Evolutionary conservation across 2,329 filamentous ascomycete genomes (phyloP), one percentile per base, ranked within the genome.

Genomic region (Juglanconis oblonga): DNA sequence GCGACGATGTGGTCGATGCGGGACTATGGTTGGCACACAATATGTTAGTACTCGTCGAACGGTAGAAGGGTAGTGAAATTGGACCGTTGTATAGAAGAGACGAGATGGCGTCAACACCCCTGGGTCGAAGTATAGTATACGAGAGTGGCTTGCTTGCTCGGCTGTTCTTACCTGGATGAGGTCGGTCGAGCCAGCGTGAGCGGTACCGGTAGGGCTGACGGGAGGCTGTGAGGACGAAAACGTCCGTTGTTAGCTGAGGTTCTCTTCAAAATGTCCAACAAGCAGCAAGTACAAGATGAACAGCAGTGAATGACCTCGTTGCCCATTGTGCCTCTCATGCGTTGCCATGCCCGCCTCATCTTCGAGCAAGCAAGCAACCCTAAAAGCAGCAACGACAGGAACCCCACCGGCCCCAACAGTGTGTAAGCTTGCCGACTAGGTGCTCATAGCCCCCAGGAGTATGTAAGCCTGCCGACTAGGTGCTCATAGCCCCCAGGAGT

Each of bases 1-100:
- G 70, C 71, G 52, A 76, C 67, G 56, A 76, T 76, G 14, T 64
- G 72, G 64, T 76, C 74, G 65, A 76, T 76, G 35, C 68, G 71
- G n/a, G 68, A 69, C 73, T 75, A 44, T 7, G 11, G 45, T 14
- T 10, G 9, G n/a, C 45, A 40, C 6, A 17, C 38, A 31, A 42
- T 4, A 31, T 44, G 45, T 49, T 13, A 56, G 45, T 49, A n/a
- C 11, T 32, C 14, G 4, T 4, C 9, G 24, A 24, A 24, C 24
- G 24, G 24, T 24, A 24, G 24, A 24, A 24, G 24, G 24, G 24
- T 24, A 24, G 24, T 24, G 24, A 24, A 24, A 24, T 24, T 24
- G 24, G 24, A 2, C 24, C 11, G 33, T 36, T 8, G 32, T 3
- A 17, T 13, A 14, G 9, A 8, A n/a, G 49, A 35, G 10, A 51